Conservation (phyloP, 345 rosid species). For the Gossypium longicalyx region DNA sequence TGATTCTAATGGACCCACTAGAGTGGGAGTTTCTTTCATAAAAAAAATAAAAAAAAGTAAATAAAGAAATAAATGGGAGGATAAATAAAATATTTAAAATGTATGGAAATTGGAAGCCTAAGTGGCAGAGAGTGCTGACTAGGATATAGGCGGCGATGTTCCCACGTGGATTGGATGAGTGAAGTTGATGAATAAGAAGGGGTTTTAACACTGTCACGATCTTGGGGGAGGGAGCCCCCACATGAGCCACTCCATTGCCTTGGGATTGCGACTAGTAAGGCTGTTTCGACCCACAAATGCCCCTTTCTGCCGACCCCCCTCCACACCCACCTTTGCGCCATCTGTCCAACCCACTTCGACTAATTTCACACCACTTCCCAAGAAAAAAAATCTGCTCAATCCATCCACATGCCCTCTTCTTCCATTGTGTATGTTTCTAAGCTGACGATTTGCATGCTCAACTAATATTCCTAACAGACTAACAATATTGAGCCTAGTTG, state of each 20-base stretch:
- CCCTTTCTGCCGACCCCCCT: constrained; percentile 42
- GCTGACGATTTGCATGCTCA: neutral
- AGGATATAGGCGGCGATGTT: constrained; percentile 18
- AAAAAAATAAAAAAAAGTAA: no score
- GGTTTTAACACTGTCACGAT: neutral
- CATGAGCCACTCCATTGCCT: constrained; percentile 20
- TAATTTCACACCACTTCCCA: neutral
- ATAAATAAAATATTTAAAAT: neutral
- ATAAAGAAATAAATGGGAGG: neutral
- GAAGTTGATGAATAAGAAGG: constrained; percentile 17
- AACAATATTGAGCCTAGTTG: no score
- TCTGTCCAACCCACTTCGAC: constrained; percentile 25
- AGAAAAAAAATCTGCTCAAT: neutral
- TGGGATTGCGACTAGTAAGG: constrained; percentile 34
- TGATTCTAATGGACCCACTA: constrained; percentile 27
- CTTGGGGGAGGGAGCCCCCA: neutral
- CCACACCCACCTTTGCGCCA: constrained; percentile 18
- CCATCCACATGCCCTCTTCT: neutral
- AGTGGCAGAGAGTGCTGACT: constrained; percentile 35
- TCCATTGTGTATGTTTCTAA: neutral
- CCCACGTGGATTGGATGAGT: constrained; percentile 42
- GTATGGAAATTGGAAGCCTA: neutral
- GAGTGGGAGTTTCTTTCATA: neutral
- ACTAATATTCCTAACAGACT: no score
- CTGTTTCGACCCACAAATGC: constrained; percentile 35